Percentiles rank a stretch among this genome's conserved stretches.
Conservation (phyloP, 805 yeast species). For the Pichia californica region DNA sequence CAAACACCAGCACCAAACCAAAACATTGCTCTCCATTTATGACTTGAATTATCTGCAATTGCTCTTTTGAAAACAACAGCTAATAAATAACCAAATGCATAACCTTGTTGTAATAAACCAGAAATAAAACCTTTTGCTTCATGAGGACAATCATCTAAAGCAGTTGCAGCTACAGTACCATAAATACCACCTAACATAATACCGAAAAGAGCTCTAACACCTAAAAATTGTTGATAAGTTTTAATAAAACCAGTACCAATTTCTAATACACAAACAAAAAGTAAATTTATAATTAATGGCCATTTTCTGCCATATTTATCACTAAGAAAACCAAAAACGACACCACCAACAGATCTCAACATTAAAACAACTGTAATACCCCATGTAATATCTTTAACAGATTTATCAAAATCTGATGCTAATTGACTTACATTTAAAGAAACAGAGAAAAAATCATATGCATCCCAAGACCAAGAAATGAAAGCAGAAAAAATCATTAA, state of each 20-base stretch:
- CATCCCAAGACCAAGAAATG: conserved; percentile 59
- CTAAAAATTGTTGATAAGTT: conserved; percentile 51
- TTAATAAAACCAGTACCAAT: conserved; percentile 59
- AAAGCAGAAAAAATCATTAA: conserved; percentile 47
- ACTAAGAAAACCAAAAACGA: conserved; percentile 52
- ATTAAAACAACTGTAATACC: conserved; percentile 61
- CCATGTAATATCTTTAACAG: conserved; percentile 53
- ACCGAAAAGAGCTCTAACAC: conserved; percentile 58
- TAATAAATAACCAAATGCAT: conserved; percentile 60
- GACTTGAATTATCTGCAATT: conserved; percentile 44
- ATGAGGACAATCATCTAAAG: conserved; percentile 47
- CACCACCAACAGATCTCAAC: conserved; percentile 63
- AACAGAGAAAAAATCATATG: conserved; percentile 56
- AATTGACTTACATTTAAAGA: conserved; percentile 44
- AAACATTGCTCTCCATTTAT: conserved; percentile 59
- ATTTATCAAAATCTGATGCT: conserved; percentile 38
- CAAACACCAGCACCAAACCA: conserved; percentile 65
- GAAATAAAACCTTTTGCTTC: conserved; percentile 53
- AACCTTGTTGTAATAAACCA: conserved; percentile 77
- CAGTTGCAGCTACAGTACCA: conserved; percentile 48
- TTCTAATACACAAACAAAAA: conserved; percentile 44
- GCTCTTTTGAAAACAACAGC: conserved; percentile 64
- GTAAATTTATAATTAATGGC: conserved; percentile 45
- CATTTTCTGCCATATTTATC: conserved; percentile 58
- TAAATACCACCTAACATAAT: conserved; percentile 52